Base-by-base conservation (phyloP, 176 grass and related monocot species). In the Lolium rigidum region DNA sequence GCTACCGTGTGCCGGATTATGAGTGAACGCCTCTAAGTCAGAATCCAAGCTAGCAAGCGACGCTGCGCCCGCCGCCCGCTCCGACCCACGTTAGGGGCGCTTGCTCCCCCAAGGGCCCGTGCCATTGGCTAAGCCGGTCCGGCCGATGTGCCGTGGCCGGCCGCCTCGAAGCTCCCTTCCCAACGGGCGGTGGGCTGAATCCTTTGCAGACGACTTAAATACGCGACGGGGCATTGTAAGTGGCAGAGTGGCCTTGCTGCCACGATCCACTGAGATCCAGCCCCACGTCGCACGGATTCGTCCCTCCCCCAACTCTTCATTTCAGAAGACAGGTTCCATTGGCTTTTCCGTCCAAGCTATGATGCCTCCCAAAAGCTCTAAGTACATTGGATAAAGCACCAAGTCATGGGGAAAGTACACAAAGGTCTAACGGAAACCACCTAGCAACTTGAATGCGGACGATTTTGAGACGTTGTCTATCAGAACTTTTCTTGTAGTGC, bases 191-290 rank as follows among this genome's bases (percentile, higher is more conserved):
- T 50, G 69, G 90, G 90, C 62, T 77, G 87, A 90, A 90, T 90
- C 91, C 87, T 90, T 85, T 93, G 88, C 88, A 88, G 77, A 90
- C 78, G 88, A 93, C 82, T 93, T 93, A 93, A 93, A 93, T 93
- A 90, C 78, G 88, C 85, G 87, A 82, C 77, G 77, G 91, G 88
- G 85, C 77, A 93, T 88, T 93, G 82, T 93, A 90, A 90, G 88
- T 79, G 92, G 88, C 83, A 90, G 82, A 90, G 86, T 93, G 88
- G 86, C 86, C 92, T 91, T 91, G 86, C 86, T 91, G 83, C 92
- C 86, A 88, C 39, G 89, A 88, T 94, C 86, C 88, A 76, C 83
- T 89, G 83, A 94, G 88, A 88, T 94, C 79, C 79, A 88, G 59
- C 78, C 79, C 86, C 21, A 22, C n/a, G 77, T 90, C 88, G 88